Evolutionary conservation across 2,329 filamentous ascomycete genomes (phyloP), one percentile per base, ranked within the genome.

Genomic region (Fusarium abutilonis): DNA sequence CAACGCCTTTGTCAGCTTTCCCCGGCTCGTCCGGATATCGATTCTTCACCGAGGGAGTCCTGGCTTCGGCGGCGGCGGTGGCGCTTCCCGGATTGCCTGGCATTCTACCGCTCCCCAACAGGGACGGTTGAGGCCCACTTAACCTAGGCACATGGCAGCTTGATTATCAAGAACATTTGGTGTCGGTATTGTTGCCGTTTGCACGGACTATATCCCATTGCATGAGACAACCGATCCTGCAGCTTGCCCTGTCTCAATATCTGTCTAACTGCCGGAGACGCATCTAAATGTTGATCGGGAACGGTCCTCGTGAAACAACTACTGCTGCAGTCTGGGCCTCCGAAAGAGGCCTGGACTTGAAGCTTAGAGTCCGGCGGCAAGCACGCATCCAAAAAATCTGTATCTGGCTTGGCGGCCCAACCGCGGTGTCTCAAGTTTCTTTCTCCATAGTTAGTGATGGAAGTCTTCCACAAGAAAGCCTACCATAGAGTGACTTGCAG

Each of bases 161-260:
- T 43, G 56, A 60, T 64, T 57, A 59, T 62, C 60, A 65, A 66
- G 58, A 58, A 58, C 56, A 21, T 44, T 63, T 49, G 29, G 46
- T 44, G 39, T 66, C 64, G 56, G 68, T 55, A 38, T 68, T 65
- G 64, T 70, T 66, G 54, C 68, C 68, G 65, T 63, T 53, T 47
- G 47, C 45, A 42, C 40, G 63, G 63, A 60, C 56, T 57, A 60
- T 59, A 35, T 53, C 57, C 63, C 63, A 64, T 60, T 59, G 39
- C 46, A 58, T 42, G 38, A 34, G 41, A 45, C 31, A 47, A 34
- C 49, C 40, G 41, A 41, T 38, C 49, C 41, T 49, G n/a, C 42
- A 45, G 7, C 32, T 31, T 19, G n/a, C 34, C 23, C 19, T 34
- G 9, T 31, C 35, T 42, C 29, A 26, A 23, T 44, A 28, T 36